A percentile compares a stretch with the other conserved stretches of the same genome.
phyloP scores from a whole-genome alignment of 768 basidiomycete genomes.

The Cubamyces lactineus region DNA sequence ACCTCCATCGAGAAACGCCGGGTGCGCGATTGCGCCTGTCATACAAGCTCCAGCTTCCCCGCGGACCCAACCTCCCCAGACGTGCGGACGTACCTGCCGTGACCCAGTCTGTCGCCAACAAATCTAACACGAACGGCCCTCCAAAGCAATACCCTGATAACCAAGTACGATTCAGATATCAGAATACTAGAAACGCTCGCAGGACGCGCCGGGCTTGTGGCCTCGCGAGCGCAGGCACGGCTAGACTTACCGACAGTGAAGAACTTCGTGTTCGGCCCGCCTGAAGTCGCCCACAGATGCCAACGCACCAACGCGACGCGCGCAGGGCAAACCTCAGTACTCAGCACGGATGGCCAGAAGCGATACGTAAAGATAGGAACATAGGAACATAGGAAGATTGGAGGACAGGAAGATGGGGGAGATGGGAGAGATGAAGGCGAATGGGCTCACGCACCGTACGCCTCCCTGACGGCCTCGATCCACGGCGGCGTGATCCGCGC shows the following conservation, averaged over 20 bases:
- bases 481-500: constrained; percentile 49
- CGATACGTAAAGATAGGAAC: no score
- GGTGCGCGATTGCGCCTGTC: constrained; percentile 60
- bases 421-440: no score
- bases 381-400: no score
- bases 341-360: no score
- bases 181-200: not conserved
- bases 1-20: constrained; percentile 50
- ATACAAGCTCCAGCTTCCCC: not conserved
- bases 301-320: not conserved
- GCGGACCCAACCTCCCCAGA: not conserved
- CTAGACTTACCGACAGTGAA: constrained; percentile 20
- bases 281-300: constrained; percentile 18
- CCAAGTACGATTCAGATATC: not conserved
- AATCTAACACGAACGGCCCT: constrained; percentile 52
- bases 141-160: constrained; percentile 60
- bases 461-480: constrained; percentile 52
- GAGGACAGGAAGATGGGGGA: no score
- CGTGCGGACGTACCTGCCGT: constrained; percentile 44
- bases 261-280: constrained; percentile 27
- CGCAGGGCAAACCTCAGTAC: no score
- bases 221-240: not conserved
- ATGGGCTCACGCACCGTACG: constrained; percentile 44
- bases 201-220: not conserved
- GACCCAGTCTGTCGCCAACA: constrained; percentile 48